Evolutionary conservation across 1,139 yeast genomes (phyloP), one percentile per base, ranked within the genome.

Genomic region (Candida smagusa): DNA sequence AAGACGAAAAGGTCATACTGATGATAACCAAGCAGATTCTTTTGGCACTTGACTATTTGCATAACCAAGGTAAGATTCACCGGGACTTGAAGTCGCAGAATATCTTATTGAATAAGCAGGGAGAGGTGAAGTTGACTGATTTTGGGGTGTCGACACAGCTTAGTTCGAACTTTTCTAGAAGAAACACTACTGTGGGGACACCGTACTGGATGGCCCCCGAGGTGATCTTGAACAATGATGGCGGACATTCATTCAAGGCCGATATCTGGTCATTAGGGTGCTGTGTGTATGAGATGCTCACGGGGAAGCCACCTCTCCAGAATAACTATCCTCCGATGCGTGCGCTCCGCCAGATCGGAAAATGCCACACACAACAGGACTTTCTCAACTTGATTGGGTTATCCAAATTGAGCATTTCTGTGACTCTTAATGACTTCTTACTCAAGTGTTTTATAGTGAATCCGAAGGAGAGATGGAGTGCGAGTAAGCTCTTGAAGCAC

Each of bases 201-300:
- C 98, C 99, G 1, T 92, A 90, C 58, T 92, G 97, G 94, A 94
- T 94, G 98, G 95, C 98, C 0, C 98, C 98, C 0, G 99, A 94
- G 53, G 95, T 92, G 2, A 84, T 92, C 31, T 65, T 81, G 51
- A 96, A 88, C 56, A 84, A 84, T 38, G 59, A 62, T 31, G 74
- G 73, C 33, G 96, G 92, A 8, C 95, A 94, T 58, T 81, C 87
- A 46, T 85, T 75, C 54, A 77, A 85, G 48, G 96, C 98, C 1
- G 98, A 94, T 58, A 79, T 92, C 2, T 94, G 98, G 98, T 88
- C 96, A 1, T 64, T 94, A 39, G 99, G 98, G 0, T 87, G 92
- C 45, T 87, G 96, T 26, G 84, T 90, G 1, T 84, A 82, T 43
- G 96, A 88, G 54, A 65, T 88, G 45, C 84, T 85, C n/a, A 74